A percentile compares a stretch with the other conserved stretches of the same genome.
Conservation (phyloP, 2,329 filamentous ascomycete genomes). For the Pestalotiopsis fici region DNA sequence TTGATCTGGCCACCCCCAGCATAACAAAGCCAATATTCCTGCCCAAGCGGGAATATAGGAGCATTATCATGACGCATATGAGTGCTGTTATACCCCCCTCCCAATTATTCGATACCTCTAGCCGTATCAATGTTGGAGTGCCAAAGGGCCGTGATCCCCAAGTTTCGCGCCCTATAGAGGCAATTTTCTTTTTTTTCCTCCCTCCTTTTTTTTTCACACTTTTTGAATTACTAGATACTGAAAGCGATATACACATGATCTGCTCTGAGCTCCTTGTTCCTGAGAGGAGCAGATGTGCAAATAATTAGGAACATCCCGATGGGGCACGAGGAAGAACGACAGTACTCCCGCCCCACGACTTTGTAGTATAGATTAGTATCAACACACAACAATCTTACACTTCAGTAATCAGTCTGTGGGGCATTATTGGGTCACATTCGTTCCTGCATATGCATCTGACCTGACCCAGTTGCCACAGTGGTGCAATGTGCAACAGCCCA, state of each 20-base stretch:
- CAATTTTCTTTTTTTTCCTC: background rate
- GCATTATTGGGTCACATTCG: background rate
- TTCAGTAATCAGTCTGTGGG: too few relatives aligned
- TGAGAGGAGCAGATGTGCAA: background rate
- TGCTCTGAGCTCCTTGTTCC: background rate
- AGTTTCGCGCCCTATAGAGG: background rate
- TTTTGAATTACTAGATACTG: background rate
- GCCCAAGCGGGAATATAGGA: background rate
- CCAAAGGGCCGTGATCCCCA: background rate
- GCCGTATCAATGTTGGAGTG: background rate
- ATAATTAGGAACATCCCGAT: background rate
- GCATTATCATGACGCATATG: background rate
- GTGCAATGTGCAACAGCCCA: background rate
- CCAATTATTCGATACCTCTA: background rate
- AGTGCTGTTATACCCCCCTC: background rate
- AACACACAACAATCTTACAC: background rate
- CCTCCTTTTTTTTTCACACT: too few relatives aligned
- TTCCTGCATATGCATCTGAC: background rate
- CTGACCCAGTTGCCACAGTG: background rate
- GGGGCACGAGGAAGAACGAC: background rate
- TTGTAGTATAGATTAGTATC: background rate
- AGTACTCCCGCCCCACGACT: background rate
- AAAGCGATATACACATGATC: background rate
- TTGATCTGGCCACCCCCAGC: background rate
- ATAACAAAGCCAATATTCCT: background rate